Base-by-base conservation (phyloP, 1,284 basidiomycete species). In the Microbotryum scabiosae region DNA sequence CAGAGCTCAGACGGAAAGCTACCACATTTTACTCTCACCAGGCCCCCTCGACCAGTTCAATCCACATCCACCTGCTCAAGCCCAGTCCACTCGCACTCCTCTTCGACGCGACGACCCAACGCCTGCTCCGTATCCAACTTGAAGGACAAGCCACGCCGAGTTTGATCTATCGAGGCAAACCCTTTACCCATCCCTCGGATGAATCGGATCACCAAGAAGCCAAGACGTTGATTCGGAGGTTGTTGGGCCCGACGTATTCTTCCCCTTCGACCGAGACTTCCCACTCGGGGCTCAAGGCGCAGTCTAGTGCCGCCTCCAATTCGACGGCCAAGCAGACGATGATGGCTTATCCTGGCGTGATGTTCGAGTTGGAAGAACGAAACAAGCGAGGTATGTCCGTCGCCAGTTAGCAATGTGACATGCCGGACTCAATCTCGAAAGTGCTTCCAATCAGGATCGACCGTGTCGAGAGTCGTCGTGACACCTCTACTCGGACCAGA, bases 261-360 rank as follows among this genome's bases (percentile, higher is more conserved):
- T 41, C 36, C 16, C 16, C 36, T 41, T 41, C 36, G 30, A 8
- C 30, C 36, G 36, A 41, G 36, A 41, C 36, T 18, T 41, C 36
- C 12, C 2, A 5, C 36, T 41, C 36, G 36, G 36, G 36, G 36
- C 36, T 16, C 36, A 41, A 41, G 5, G 16, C 12, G 36, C 36
- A 16, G 1, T 6, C 30, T 6, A 30, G 16, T 41, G 36, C 36
- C 36, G 14, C 14, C 16, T 5, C 14, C 61, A 69, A 23, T 18
- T 41, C 36, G 36, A 18, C 36, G 36, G 36, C 14, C 36, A 41
- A 41, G 36, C 14, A 41, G 16, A 41, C 36, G 36, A 16, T 41
- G 36, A 41, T 41, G 36, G 10, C 36, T 44, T 70, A 70, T 26
- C 69, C 69, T 1, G 69, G 69, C 8, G 67, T 70, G 7, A 59